These are phyloP conservation scores for Candida morakotiae DNA, from an alignment of 805 yeast genomes.

Conservation along the genomic window DNA sequence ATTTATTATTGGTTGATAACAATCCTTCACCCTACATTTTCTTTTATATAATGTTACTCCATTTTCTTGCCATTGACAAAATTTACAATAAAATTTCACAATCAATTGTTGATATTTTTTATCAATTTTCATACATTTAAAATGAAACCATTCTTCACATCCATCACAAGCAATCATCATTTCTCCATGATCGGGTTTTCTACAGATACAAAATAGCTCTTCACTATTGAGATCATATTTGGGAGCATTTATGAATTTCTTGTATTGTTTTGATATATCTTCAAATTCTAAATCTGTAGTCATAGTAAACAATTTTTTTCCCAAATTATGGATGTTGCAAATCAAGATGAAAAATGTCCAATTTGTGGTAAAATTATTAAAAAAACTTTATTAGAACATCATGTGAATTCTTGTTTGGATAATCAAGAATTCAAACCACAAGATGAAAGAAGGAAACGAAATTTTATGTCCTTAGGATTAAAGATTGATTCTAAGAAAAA, in stretches of 20 bases:
- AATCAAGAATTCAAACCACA: constrained; percentile 15
- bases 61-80: constrained; percentile 53
- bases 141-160: constrained; percentile 95
- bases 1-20: constrained; percentile 50
- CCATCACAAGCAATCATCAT: constrained; percentile 94
- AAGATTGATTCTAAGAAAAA: constrained; percentile 22
- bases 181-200: constrained; percentile 72
- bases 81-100: constrained; percentile 65
- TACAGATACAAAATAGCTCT: constrained; percentile 72
- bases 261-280: constrained; percentile 34
- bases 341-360: constrained; percentile 24
- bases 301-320: neutral
- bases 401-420: constrained; percentile 40
- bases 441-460: constrained; percentile 7
- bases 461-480: constrained; percentile 34
- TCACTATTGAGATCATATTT: constrained; percentile 49
- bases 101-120: constrained; percentile 51
- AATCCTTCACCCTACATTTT: constrained; percentile 60
- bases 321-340: neutral
- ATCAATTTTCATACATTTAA: constrained; percentile 65
- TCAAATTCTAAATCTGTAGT: constrained; percentile 5
- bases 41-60: constrained; percentile 68
- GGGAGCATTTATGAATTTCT: constrained; percentile 30
- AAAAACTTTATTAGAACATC: constrained; percentile 27
- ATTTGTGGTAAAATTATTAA: constrained; percentile 27